A percentile compares a stretch with the other conserved stretches of the same genome.
Evolutionary conservation across 2,329 filamentous ascomycete genomes (phyloP).

Genomic region (Fusarium continuum): DNA sequence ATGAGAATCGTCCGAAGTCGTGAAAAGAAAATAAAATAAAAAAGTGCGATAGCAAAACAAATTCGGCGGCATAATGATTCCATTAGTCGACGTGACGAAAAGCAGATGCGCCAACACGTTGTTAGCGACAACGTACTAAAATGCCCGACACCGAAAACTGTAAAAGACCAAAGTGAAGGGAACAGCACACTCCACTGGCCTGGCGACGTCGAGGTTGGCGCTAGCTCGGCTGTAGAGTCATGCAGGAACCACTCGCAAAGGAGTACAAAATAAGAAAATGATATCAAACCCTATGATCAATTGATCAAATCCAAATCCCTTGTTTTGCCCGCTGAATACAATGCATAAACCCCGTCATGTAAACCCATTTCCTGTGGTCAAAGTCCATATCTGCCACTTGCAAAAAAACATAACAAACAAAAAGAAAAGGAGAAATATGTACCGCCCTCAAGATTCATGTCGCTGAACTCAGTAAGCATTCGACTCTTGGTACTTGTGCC

Average conservation of each 20-base stretch:
- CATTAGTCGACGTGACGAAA: conserved; percentile 40
- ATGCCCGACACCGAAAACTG: conserved; percentile 36
- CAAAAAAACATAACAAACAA: conserved; percentile 37
- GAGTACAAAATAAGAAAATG: conserved; percentile 26
- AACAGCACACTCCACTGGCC: conserved; percentile 7
- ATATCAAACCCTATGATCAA: conserved; percentile 38
- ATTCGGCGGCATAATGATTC: conserved; percentile 31
- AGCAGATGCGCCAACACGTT: conserved; percentile 27
- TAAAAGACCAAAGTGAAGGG: conserved; percentile 35
- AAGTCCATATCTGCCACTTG: conserved; percentile 33
- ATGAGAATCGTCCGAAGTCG: conserved; percentile 39
- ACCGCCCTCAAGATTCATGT: conserved; percentile 44
- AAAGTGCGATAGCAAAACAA: conserved; percentile 25
- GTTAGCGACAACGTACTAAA: conserved; percentile 26
- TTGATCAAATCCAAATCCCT: conserved; percentile 38
- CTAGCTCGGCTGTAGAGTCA: background rate
- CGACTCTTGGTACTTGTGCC: background rate
- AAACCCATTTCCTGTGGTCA: conserved; percentile 44
- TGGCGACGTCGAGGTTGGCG: background rate
- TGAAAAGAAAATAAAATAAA: conserved; percentile 34
- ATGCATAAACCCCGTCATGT: conserved; percentile 52
- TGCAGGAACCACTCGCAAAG: background rate
- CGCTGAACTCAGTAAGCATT: conserved; percentile 4
- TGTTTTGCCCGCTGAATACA: conserved; percentile 50
- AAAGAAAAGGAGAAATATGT: conserved; percentile 42